Conservation (phyloP, 768 basidiomycete genomes). For the Tephrocybe sp. region DNA sequence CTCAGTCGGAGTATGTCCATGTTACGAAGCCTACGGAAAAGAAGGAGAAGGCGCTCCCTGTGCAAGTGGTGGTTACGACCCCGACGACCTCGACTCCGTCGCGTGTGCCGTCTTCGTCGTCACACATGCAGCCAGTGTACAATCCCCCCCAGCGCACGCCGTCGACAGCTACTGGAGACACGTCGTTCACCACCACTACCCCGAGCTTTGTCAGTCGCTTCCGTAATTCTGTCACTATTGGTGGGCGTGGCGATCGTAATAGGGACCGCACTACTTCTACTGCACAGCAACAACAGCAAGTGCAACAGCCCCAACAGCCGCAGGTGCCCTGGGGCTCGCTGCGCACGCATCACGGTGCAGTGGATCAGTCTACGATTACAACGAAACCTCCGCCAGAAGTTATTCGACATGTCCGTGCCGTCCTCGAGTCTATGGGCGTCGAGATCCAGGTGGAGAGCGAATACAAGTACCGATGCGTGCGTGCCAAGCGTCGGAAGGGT, state of each 20-base stretch:
- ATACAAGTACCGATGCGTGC: constrained; percentile 84
- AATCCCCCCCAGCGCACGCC: constrained; percentile 42
- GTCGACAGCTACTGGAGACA: constrained; percentile 38
- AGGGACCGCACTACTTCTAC: constrained; percentile 25
- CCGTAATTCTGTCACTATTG: constrained; percentile 48
- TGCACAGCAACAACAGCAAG: constrained; percentile 14
- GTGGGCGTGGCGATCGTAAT: constrained; percentile 22
- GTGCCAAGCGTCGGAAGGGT: constrained; percentile 70
- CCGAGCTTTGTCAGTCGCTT: constrained; percentile 45
- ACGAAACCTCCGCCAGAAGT: constrained; percentile 82
- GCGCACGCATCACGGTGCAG: constrained; percentile 87
- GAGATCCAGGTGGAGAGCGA: constrained; percentile 87
- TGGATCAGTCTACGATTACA: constrained; percentile 88
- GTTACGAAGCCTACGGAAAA: constrained; percentile 1
- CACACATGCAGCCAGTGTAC: constrained; percentile 16
- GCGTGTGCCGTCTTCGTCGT: constrained; percentile 20
- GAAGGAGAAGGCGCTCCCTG: constrained; percentile 22
- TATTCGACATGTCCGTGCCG: constrained; percentile 77
- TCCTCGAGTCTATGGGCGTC: constrained; percentile 87
- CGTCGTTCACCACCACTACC: constrained; percentile 30
- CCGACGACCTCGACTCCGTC: constrained; percentile 27
- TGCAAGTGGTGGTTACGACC: constrained; percentile 40
- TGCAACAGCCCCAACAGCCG: constrained; percentile 20
- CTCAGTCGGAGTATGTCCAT: constrained; percentile 24
- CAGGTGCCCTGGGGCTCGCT: constrained; percentile 43